phyloP scores from a whole-genome alignment of 768 basidiomycete genomes.

The Boletus reticulatus region DNA sequence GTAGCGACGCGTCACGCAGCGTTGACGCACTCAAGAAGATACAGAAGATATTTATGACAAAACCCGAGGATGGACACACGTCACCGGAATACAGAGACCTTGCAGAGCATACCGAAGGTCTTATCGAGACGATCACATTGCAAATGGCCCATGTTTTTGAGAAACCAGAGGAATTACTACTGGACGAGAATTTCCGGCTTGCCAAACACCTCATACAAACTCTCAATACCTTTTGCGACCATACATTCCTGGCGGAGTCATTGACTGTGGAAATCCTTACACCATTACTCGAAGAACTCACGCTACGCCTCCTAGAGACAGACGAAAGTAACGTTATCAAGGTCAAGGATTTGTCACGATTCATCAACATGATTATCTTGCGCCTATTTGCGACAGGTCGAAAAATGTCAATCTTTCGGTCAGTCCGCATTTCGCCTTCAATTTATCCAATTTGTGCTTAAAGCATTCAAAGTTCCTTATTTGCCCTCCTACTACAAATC shows the following conservation, averaged over 20 bases:
- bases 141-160: slow-evolving; percentile 94
- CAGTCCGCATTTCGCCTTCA: slow-evolving; percentile 22
- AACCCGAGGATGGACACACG: slow-evolving; percentile 69
- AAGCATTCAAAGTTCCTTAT: slow-evolving; percentile 46
- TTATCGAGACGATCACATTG: slow-evolving; percentile 87
- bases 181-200: slow-evolving; percentile 83
- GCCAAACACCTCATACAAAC: slow-evolving; percentile 98
- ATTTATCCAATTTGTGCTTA: neutral
- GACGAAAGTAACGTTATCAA: slow-evolving; percentile 83
- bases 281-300: slow-evolving; percentile 87
- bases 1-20: slow-evolving; percentile 79
- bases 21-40: slow-evolving; percentile 94
- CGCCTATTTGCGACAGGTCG: slow-evolving; percentile 89
- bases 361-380: slow-evolving; percentile 98
- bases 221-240: slow-evolving; percentile 92
- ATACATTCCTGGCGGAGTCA: slow-evolving; percentile 82
- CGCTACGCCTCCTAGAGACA: slow-evolving; percentile 87
- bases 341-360: slow-evolving; percentile 90
- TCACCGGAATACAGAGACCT: slow-evolving; percentile 73
- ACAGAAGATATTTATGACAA: slow-evolving; percentile 78
- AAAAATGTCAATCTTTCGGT: slow-evolving; percentile 91
- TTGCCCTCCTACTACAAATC: slow-evolving; percentile 77
- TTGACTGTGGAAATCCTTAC: slow-evolving; percentile 83
- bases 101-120: slow-evolving; percentile 74
- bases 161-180: slow-evolving; percentile 65